These are phyloP conservation scores for Pterocarpus santalinus DNA, from an alignment of 306 rosid genomes.

Conservation along the genomic window DNA sequence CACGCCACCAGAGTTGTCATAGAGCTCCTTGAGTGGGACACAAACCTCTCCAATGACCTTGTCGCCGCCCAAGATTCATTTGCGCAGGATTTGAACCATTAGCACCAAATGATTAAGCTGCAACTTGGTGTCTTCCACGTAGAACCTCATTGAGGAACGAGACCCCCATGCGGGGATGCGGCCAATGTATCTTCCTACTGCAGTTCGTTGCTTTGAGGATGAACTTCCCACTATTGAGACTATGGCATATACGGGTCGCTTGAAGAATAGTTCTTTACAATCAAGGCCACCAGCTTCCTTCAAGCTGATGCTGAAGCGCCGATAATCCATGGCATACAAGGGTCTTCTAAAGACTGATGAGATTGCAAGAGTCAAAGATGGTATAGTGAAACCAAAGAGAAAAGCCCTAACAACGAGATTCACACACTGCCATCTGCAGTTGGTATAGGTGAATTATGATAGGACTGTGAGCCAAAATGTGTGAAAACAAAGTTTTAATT, in stretches of 20 bases:
- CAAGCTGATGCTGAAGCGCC: constrained; percentile 25
- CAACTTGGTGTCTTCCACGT: constrained; percentile 35
- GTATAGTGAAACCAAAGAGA: too few relatives aligned
- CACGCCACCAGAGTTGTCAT: neutral
- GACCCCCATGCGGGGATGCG: neutral
- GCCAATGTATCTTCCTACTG: neutral
- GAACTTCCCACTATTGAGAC: constrained; percentile 25
- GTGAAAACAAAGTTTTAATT: too few relatives aligned
- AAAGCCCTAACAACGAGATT: too few relatives aligned
- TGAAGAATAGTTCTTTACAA: neutral
- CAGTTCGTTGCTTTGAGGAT: constrained; percentile 1
- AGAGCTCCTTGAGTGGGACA: constrained; percentile 23
- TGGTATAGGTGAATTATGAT: too few relatives aligned
- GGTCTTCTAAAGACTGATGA: too few relatives aligned
- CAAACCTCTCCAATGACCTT: constrained; percentile 15
- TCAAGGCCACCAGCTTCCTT: constrained; percentile 11
- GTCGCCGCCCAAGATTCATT: constrained; percentile 6
- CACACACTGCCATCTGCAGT: too few relatives aligned
- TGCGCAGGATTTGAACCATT: constrained; percentile 19
- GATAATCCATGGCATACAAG: constrained; percentile 21
- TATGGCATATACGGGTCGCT: neutral
- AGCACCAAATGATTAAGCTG: constrained; percentile 20
- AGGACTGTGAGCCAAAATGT: too few relatives aligned
- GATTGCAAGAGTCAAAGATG: too few relatives aligned
- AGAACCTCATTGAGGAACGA: constrained; percentile 37